These are phyloP conservation scores for Pythium graminicola DNA, from an alignment of 352 stramenopile species.

Conservation along the genomic window DNA sequence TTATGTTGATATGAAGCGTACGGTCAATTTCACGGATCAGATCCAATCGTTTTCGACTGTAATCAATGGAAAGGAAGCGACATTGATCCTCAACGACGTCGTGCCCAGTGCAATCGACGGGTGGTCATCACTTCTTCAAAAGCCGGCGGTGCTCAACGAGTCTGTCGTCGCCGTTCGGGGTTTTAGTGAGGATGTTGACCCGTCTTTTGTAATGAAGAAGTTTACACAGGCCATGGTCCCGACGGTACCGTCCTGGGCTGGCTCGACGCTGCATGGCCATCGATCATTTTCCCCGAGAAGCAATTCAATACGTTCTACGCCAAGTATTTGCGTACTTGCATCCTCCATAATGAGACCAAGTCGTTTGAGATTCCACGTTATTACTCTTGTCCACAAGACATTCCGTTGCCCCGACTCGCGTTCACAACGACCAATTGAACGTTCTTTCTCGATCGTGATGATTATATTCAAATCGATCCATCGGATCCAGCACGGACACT, in stretches of 20 bases:
- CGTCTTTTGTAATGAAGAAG: background rate
- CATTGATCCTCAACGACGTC: background rate
- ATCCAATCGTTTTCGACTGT: background rate
- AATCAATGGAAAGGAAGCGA: background rate
- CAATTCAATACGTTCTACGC: background rate
- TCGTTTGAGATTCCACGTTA: background rate
- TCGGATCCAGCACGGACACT: background rate
- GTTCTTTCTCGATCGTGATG: background rate
- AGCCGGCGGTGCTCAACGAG: background rate
- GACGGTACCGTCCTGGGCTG: background rate
- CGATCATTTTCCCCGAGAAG: background rate
- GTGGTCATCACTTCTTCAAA: background rate
- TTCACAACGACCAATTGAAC: constrained; percentile 5
- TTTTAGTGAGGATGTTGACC: background rate
- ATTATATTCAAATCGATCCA: background rate
- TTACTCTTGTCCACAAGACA: background rate
- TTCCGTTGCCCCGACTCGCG: background rate
- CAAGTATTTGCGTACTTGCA: background rate
- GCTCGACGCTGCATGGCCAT: constrained; percentile 1
- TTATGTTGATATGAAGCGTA: background rate
- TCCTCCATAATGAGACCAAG: background rate
- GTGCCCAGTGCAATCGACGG: background rate
- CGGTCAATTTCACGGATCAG: background rate
- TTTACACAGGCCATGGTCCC: background rate
- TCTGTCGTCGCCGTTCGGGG: background rate